Conservation (phyloP, 108 stramenopile species). For the Discostella stelligeroides region DNA sequence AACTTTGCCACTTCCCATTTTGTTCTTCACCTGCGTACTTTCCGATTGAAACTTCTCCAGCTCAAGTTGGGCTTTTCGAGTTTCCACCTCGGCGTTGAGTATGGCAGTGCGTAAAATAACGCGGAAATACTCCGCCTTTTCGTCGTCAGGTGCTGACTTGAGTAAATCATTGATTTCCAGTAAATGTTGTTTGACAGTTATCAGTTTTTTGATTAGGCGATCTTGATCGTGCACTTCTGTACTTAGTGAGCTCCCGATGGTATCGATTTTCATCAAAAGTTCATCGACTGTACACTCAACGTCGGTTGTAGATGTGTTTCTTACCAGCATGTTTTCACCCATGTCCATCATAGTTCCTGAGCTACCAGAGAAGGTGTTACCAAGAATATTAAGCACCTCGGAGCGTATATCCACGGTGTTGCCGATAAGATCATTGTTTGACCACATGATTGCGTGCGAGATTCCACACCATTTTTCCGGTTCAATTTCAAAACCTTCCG, state of each 20-base stretch:
- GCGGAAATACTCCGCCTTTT: neutral
- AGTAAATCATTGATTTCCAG: neutral
- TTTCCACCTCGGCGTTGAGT: neutral
- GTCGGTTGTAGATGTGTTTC: too few relatives aligned
- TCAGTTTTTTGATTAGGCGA: neutral
- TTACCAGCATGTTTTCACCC: too few relatives aligned
- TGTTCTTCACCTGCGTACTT: neutral
- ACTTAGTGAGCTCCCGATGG: neutral
- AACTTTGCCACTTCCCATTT: neutral
- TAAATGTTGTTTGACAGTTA: neutral
- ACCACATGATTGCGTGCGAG: too few relatives aligned
- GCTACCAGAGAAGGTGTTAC: neutral
- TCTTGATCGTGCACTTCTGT: neutral
- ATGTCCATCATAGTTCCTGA: neutral
- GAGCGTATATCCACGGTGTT: too few relatives aligned
- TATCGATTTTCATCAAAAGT: neutral
- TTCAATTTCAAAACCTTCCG: neutral
- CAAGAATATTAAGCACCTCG: too few relatives aligned
- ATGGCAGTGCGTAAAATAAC: neutral
- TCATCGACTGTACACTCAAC: neutral
- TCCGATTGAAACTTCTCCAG: slow-evolving; percentile 8
- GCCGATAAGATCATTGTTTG: too few relatives aligned
- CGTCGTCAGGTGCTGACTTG: neutral
- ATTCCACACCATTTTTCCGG: too few relatives aligned
- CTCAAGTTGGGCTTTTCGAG: slow-evolving; percentile 3